Evolutionary conservation across 768 basidiomycete species (phyloP).

Genomic region (Tylopilus intermedius): DNA sequence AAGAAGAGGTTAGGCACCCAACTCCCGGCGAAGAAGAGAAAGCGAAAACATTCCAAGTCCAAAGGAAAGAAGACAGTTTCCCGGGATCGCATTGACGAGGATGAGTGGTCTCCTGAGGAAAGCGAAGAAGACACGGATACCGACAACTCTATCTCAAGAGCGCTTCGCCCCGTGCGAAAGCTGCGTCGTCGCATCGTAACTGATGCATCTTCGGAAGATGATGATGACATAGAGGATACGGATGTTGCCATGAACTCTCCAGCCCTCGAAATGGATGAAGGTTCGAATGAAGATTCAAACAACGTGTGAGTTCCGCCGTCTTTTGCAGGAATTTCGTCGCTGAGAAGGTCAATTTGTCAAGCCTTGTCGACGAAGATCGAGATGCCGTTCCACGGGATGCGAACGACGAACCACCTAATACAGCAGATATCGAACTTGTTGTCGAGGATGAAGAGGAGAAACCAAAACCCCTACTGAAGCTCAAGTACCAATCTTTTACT

Average conservation of each 20-base stretch:
- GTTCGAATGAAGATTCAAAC: neutral
- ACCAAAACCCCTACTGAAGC: conserved; percentile 61
- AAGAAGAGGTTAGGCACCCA: conserved; percentile 22
- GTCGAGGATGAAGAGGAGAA: conserved; percentile 62
- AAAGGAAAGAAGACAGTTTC: conserved; percentile 33
- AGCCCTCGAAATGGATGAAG: neutral
- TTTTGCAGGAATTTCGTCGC: neutral
- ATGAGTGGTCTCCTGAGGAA: conserved; percentile 19
- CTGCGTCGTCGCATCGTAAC: conserved; percentile 25
- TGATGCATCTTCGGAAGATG: conserved; percentile 26
- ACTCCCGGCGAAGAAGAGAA: conserved; percentile 6
- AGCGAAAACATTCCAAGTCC: conserved; percentile 36
- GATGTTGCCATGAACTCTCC: conserved; percentile 19
- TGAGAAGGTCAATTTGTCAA: conserved; percentile 2
- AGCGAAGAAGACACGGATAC: conserved; percentile 15
- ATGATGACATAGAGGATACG: conserved; percentile 11
- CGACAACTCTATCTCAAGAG: conserved; percentile 7
- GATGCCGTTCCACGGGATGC: neutral
- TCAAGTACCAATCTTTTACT: conserved; percentile 66
- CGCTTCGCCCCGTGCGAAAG: conserved; percentile 31
- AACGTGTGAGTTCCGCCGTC: conserved; percentile 2
- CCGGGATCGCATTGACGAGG: conserved; percentile 24
- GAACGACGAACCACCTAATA: conserved; percentile 1
- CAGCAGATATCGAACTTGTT: conserved; percentile 36
- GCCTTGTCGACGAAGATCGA: neutral